Base-by-base conservation (phyloP, 129 eudicot species). In the Escallonia rubra region DNA sequence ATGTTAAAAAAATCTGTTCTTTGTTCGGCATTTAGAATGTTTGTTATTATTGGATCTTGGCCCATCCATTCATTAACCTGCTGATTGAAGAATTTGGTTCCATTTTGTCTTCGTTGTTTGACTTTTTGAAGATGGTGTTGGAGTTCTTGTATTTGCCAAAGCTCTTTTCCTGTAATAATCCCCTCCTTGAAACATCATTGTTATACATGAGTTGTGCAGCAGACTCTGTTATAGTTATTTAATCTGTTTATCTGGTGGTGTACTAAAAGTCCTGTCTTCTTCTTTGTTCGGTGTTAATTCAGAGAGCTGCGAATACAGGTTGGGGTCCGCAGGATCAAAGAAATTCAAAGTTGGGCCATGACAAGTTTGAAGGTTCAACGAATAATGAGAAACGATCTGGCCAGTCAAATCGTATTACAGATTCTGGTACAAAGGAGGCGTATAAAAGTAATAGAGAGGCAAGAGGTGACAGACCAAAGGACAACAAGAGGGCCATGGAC, bases 251-350 rank as follows among this genome's bases (percentile, higher is more conserved):
- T 23, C 34, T 23, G 34, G 34, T 23, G 34, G 34, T 23, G 34
- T 23, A 23, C 34, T 23, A 23, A 23, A 0, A 23, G 34, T 50
- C 55, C 12, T n/a, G 12, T 50, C 12, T 12, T 43, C 5, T 8
- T 8, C 14, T 39, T 42, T 14, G 43, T 47, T 7, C 1, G 45
- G 10, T 55, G 44, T 39, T 48, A 40, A 23, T 54, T 11, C 51
- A 82, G 87, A 82, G 87, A 78, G 87, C 87, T 67, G 87, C 87
- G 46, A 70, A 82, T 50, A 82, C 87, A n/a, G 87, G 87, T 38
- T 78, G 87, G 87, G 87, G 87, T 43, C 70, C 80, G 4, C 63
- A 78, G 68, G 84, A 82, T 47, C 81, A 82, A 41, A 71, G 71
- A 67, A 65, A 12, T 9, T 70, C 87, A 48, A 77, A 72, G 57